These are phyloP conservation scores for Cutaneotrichosporon sp. DNA, from an alignment of 1,284 basidiomycete species.

Conservation along the genomic window DNA sequence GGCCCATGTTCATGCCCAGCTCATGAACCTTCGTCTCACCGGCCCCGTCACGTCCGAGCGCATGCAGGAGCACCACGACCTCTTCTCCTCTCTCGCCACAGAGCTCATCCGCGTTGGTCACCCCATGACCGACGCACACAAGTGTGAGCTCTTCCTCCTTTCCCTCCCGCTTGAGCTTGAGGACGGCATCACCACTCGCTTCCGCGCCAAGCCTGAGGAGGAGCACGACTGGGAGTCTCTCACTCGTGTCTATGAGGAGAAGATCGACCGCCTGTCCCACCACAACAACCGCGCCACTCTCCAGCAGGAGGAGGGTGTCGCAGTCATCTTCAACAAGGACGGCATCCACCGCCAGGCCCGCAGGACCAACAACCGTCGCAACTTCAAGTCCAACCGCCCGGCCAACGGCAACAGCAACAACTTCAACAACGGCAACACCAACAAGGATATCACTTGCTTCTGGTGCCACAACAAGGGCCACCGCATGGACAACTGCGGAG, in stretches of 20 bases:
- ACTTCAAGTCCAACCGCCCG: too few relatives aligned
- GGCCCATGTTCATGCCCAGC: conserved; percentile 6
- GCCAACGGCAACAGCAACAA: too few relatives aligned
- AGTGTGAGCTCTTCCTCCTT: conserved; percentile 7
- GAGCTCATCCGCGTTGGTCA: not conserved
- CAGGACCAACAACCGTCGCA: too few relatives aligned
- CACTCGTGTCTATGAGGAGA: conserved; percentile 5
- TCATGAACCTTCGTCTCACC: conserved; percentile 4
- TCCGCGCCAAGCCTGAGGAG: conserved; percentile 3
- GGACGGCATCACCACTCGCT: conserved; percentile 6
- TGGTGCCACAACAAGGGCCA: conserved; percentile 8
- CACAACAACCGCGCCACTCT: not conserved
- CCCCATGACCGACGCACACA: not conserved
- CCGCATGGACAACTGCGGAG: conserved; percentile 2
- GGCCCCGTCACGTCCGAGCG: not conserved
- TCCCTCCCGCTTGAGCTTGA: conserved; percentile 5
- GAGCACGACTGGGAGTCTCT: conserved; percentile 1
- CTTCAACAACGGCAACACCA: too few relatives aligned
- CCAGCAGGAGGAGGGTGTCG: not conserved
- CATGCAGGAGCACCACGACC: conserved; percentile 5
- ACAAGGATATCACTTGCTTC: conserved; percentile 4
- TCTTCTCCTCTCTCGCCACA: not conserved
- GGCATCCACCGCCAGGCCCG: too few relatives aligned
- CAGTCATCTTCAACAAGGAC: conserved; percentile 5
- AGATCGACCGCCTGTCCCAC: conserved; percentile 2